Conservation (phyloP, 2,329 filamentous ascomycete species). For the Sarocladiaceae sp. region DNA sequence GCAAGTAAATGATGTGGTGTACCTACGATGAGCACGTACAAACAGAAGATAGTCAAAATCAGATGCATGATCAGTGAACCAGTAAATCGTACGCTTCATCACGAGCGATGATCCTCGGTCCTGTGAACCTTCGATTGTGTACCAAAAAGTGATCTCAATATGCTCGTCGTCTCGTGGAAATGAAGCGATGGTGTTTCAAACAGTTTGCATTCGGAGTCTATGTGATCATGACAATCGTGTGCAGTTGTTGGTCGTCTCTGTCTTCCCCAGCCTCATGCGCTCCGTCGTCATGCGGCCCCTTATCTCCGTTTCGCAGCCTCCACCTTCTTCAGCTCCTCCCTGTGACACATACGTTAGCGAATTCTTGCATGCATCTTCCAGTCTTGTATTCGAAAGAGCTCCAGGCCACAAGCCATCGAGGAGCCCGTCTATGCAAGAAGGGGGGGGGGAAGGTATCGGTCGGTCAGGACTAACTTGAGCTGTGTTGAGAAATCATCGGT, state of each 20-base stretch:
- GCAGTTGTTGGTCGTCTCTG: neutral
- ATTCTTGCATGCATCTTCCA: neutral
- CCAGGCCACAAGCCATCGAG: too few relatives aligned
- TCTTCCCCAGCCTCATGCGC: slow-evolving; percentile 14
- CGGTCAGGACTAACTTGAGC: slow-evolving; percentile 64
- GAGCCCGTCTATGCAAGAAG: too few relatives aligned
- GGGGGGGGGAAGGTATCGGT: neutral
- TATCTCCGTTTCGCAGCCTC: slow-evolving; percentile 64
- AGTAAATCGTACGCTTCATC: too few relatives aligned
- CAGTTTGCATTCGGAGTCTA: slow-evolving; percentile 1
- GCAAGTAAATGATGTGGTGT: slow-evolving; percentile 45
- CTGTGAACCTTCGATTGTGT: too few relatives aligned
- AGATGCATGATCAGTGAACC: too few relatives aligned
- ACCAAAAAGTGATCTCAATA: too few relatives aligned
- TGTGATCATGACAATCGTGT: slow-evolving; percentile 2
- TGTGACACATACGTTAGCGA: slow-evolving; percentile 24
- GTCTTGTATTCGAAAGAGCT: too few relatives aligned
- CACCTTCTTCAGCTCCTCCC: slow-evolving; percentile 92
- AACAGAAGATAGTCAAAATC: too few relatives aligned
- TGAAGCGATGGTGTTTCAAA: slow-evolving; percentile 1
- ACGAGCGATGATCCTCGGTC: too few relatives aligned
- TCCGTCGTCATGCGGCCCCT: slow-evolving; percentile 15
- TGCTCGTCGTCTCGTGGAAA: too few relatives aligned
- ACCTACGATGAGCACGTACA: neutral
- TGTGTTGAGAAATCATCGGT: slow-evolving; percentile 94